Evolutionary conservation across 2,329 filamentous ascomycete species (phyloP).

Genomic region (Xylariaceae sp.): DNA sequence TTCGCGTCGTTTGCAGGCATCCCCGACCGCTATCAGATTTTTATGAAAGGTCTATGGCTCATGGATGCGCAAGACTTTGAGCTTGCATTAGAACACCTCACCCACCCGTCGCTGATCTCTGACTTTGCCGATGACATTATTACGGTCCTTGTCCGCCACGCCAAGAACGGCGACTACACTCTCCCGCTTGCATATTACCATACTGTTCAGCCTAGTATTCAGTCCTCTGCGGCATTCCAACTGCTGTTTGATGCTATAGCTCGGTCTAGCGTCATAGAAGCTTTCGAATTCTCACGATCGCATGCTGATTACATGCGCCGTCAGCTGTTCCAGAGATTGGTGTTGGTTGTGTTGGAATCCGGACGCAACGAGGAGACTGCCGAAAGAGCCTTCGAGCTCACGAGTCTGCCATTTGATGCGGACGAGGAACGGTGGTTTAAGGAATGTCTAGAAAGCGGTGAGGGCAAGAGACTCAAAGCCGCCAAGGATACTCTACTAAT

Average conservation of each 20-base stretch:
- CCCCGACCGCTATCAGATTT: slow-evolving; percentile 77
- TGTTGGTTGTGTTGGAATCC: slow-evolving; percentile 62
- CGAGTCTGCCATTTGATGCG: slow-evolving; percentile 73
- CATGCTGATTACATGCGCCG: slow-evolving; percentile 67
- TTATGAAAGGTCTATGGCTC: slow-evolving; percentile 83
- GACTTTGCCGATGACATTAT: slow-evolving; percentile 87
- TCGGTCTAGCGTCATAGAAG: slow-evolving; percentile 71
- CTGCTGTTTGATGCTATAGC: slow-evolving; percentile 74
- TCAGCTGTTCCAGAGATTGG: slow-evolving; percentile 70
- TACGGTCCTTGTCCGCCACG: slow-evolving; percentile 68
- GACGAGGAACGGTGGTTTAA: slow-evolving; percentile 79
- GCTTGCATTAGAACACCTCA: slow-evolving; percentile 75
- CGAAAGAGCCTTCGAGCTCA: slow-evolving; percentile 69
- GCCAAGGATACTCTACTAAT: slow-evolving; percentile 78
- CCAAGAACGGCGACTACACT: slow-evolving; percentile 64
- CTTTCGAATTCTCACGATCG: slow-evolving; percentile 74
- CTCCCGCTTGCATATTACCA: slow-evolving; percentile 81
- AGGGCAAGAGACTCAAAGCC: slow-evolving; percentile 67
- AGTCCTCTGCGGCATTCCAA: slow-evolving; percentile 65
- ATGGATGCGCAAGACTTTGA: slow-evolving; percentile 75
- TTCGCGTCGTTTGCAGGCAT: slow-evolving; percentile 71
- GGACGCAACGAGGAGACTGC: slow-evolving; percentile 50
- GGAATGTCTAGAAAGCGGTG: slow-evolving; percentile 68
- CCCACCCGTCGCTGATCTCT: slow-evolving; percentile 78
- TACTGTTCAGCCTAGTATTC: slow-evolving; percentile 75